Evolutionary conservation across 495 filamentous ascomycete species (phyloP).

Genomic region (Trichoderma erinaceum): DNA sequence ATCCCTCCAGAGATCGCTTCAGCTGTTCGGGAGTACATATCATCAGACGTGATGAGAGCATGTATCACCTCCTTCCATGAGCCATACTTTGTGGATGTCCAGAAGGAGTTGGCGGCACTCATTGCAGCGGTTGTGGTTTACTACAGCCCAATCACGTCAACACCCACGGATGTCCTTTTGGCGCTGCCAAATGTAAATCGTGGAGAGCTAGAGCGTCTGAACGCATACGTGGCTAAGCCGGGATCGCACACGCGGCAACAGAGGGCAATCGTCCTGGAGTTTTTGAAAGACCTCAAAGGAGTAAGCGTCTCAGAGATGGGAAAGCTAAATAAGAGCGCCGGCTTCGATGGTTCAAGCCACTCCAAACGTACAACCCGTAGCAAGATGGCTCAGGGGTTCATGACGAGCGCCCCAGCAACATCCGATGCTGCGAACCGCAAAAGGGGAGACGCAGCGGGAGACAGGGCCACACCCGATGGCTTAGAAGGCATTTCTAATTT

Average conservation of each 20-base stretch:
- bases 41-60: conserved; percentile 71
- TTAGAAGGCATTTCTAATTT: conserved; percentile 29
- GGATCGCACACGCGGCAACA: conserved; percentile 61
- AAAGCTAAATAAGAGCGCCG: conserved; percentile 54
- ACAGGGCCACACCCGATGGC: conserved; percentile 20
- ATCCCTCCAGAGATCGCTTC: conserved; percentile 44
- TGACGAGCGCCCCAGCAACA: conserved; percentile 29
- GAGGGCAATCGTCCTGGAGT: conserved; percentile 75
- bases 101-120: conserved; percentile 83
- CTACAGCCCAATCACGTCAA: conserved; percentile 59
- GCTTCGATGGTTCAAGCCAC: conserved; percentile 19
- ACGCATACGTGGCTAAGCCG: conserved; percentile 47
- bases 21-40: conserved; percentile 87
- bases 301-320: conserved; percentile 90
- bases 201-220: conserved; percentile 53
- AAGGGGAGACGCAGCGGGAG: conserved; percentile 16
- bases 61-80: conserved; percentile 87
- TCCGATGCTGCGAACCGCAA: background rate
- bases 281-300: conserved; percentile 78
- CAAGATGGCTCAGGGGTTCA: conserved; percentile 54
- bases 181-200: conserved; percentile 48
- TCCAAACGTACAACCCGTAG: conserved; percentile 36
- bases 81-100: conserved; percentile 91
- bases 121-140: conserved; percentile 78
- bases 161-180: conserved; percentile 50